Conservation (phyloP, 2,329 filamentous ascomycete species). For the Rutstroemia sp. region DNA sequence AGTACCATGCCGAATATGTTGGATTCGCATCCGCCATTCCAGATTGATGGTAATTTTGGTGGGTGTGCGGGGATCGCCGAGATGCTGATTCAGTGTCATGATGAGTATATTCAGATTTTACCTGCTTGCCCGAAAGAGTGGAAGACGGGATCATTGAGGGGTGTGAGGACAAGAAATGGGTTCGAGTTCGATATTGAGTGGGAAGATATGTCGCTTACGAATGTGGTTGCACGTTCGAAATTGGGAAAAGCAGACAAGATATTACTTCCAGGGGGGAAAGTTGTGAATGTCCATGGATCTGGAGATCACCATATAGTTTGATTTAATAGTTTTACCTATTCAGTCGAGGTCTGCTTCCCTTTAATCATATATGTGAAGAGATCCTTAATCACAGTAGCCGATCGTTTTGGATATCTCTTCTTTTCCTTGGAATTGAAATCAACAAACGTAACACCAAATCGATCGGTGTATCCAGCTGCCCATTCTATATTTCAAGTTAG, state of each 20-base stretch:
- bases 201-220: background rate
- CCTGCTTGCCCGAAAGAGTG: background rate
- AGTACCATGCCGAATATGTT: conserved; percentile 39
- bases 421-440: conserved; percentile 67
- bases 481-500: conserved; percentile 13
- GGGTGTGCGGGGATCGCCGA: conserved; percentile 40
- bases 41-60: conserved; percentile 45
- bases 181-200: background rate
- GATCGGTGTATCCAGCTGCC: conserved; percentile 76
- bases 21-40: conserved; percentile 40
- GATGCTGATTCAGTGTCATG: conserved; percentile 36
- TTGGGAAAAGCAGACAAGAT: background rate
- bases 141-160: background rate
- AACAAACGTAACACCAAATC: conserved; percentile 76
- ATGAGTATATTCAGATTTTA: conserved; percentile 12
- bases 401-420: conserved; percentile 76
- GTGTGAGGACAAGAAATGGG: background rate
- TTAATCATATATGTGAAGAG: conserved; percentile 65
- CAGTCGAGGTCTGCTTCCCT: conserved; percentile 35
- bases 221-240: background rate
- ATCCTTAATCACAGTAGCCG: conserved; percentile 60
- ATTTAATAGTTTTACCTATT: background rate
- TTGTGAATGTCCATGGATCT: background rate
- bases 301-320: background rate
- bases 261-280: background rate